Base-by-base conservation (phyloP, 228 moss, liverwort and hornwort species). In the Sphagnum fallax region DNA sequence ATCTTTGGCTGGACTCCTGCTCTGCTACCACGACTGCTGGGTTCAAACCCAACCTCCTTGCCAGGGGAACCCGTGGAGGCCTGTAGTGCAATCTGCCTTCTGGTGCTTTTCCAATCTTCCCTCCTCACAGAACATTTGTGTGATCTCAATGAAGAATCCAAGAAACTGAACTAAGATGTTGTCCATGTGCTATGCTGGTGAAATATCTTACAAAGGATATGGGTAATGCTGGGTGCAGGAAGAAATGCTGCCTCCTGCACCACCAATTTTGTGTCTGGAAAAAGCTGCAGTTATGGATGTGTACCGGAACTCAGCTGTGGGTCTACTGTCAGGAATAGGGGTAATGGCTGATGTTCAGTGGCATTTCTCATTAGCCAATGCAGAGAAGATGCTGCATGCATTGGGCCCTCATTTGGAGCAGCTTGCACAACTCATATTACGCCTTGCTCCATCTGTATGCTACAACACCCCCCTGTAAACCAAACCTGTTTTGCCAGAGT, bases 51-150 rank as follows among this genome's bases (percentile, higher is more conserved):
- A 77, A 69, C 71, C 74, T 77, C 86, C 67, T 69, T 83, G 62
- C 89, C 87, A 6, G 79, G 88, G 85, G 98, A 98, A 63, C 98
- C 98, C 81, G 90, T 75, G 68, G 81, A 87, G 71, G 88, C 84
- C 48, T 98, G 90, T 76, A 92, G 93, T 81, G 80, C 87, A 53
- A 82, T 94, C 58, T 87, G 83, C 76, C 85, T 98, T 60, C 78
- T 98, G 86, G 98, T 98, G 71, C 57, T 63, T 62, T 18, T 50
- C n/a, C 9, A 51, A 18, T 69, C 52, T 32, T 10, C 53, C n/a
- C 8, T 10, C 10, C 18, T 50, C 51, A 47, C 48, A 52, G 4
- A 51, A 50, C 50, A 5, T 18, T 66, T 0, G 13, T 52, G 10
- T 12, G 61, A 50, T 61, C 68, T 47, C 52, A 32, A 32, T 32